phyloP scores from a whole-genome alignment of 2,329 filamentous ascomycete genomes.

The Alternaria dauci region DNA sequence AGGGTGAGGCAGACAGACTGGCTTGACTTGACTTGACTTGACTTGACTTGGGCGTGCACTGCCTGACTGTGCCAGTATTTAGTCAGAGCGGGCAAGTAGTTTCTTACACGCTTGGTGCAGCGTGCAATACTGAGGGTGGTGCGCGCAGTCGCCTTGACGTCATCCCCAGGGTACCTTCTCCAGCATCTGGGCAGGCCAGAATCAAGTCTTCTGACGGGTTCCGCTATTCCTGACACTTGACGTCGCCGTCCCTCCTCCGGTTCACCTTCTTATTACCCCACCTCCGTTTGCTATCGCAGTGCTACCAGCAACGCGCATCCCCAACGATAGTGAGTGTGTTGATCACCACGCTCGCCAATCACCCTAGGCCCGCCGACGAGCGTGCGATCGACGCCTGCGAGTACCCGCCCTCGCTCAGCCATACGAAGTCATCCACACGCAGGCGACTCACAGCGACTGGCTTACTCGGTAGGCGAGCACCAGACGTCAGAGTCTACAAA shows the following conservation, averaged over 20 bases:
- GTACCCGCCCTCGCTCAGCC: slow-evolving; percentile 26
- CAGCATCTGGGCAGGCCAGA: slow-evolving; percentile 18
- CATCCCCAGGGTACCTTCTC: slow-evolving; percentile 9
- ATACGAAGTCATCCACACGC: slow-evolving; percentile 15
- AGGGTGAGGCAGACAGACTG: slow-evolving; percentile 10
- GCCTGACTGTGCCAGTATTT: slow-evolving; percentile 6
- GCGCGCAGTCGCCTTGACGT: slow-evolving; percentile 10
- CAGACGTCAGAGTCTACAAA: slow-evolving; percentile 8
- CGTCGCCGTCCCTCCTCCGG: slow-evolving; percentile 15
- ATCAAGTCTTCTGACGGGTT: slow-evolving; percentile 23
- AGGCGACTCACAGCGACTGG: slow-evolving; percentile 21
- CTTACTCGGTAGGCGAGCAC: slow-evolving; percentile 26
- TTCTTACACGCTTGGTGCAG: neutral
- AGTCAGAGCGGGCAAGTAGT: slow-evolving; percentile 1
- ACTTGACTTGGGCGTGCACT: neutral
- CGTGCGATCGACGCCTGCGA: slow-evolving; percentile 32
- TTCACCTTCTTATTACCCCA: slow-evolving; percentile 24
- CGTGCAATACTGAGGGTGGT: slow-evolving; percentile 9
- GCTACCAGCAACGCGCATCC: slow-evolving; percentile 16
- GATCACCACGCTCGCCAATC: slow-evolving; percentile 28
- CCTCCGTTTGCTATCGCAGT: slow-evolving; percentile 9
- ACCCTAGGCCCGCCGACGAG: slow-evolving; percentile 16
- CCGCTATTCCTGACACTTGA: slow-evolving; percentile 25
- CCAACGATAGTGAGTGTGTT: slow-evolving; percentile 14
- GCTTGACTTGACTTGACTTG: neutral